Evolutionary conservation across 2,329 filamentous ascomycete genomes (phyloP).

Genomic region (Orbilia oligospora): DNA sequence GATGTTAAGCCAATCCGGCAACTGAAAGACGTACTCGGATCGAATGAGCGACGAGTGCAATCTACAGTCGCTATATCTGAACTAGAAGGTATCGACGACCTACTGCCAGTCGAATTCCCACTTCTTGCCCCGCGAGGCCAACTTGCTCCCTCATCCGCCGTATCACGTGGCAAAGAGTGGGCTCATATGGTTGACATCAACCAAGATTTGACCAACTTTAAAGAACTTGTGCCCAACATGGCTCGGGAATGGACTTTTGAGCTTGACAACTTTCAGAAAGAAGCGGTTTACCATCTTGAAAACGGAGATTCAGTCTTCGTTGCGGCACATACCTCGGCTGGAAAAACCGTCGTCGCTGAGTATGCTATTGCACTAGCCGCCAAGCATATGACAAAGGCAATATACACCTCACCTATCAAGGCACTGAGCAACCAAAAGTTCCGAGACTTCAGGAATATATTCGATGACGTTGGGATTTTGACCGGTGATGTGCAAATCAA

Average conservation of each 20-base stretch:
- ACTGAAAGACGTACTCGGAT: slow-evolving; percentile 70
- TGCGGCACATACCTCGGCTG: slow-evolving; percentile 95
- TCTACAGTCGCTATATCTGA: slow-evolving; percentile 67
- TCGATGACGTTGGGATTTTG: slow-evolving; percentile 95
- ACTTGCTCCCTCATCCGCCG: slow-evolving; percentile 79
- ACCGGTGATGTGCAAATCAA: slow-evolving; percentile 99
- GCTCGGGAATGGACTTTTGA: slow-evolving; percentile 97
- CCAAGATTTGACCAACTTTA: slow-evolving; percentile 92
- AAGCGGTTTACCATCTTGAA: slow-evolving; percentile 97
- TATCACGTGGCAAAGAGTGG: slow-evolving; percentile 79
- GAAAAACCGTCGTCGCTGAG: slow-evolving; percentile 97
- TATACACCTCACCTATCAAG: slow-evolving; percentile 99
- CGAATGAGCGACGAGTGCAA: slow-evolving; percentile 68
- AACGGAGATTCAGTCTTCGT: slow-evolving; percentile 98
- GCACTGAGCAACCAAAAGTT: slow-evolving; percentile 99
- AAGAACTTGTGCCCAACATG: slow-evolving; percentile 94
- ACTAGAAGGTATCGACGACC: slow-evolving; percentile 81
- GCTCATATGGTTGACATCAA: slow-evolving; percentile 98
- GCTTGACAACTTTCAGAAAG: slow-evolving; percentile 97
- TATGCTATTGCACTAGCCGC: slow-evolving; percentile 96
- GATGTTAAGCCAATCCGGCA: slow-evolving; percentile 64
- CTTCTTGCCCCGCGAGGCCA: slow-evolving; percentile 87
- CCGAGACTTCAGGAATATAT: slow-evolving; percentile 88
- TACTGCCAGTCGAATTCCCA: slow-evolving; percentile 93
- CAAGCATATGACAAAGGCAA: slow-evolving; percentile 99